Evolutionary conservation across 768 basidiomycete species (phyloP), one percentile per base, ranked within the genome.

Genomic region (Lentinula raphanica): DNA sequence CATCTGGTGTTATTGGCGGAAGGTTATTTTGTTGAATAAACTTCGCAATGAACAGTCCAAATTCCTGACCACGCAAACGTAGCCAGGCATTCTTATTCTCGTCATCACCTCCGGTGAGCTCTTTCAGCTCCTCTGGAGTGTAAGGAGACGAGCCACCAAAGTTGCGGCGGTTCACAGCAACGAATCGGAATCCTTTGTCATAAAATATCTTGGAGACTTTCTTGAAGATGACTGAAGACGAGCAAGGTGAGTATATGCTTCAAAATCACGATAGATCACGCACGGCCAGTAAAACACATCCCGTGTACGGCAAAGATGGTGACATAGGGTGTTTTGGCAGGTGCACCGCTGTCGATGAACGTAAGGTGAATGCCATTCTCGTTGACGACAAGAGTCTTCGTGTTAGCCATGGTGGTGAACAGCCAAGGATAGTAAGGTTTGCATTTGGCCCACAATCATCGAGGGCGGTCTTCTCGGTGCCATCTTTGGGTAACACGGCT

Each of bases 91-190:
- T 58, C 11, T 66, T 54, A 5, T 67, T 64, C 13, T 62, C 35
- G 1, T 64, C 58, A 58, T 56, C 46, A 25, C 67, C 64, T n/a
- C 58, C 21, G 2, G 8, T 19, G 11, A 70, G 42, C 11, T 44
- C 40, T 6, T 35, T 48, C n/a, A 63, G 45, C 28, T 73, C 74
- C 4, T 67, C 65, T 8, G 62, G 54, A 1, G 67, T 67, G 44
- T 68, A 70, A 0, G 68, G 66, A 5, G 70, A 69, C 17, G 71
- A 67, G 2, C 69, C 71, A 0, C 66, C 68, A 57, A 73, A 74
- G 36, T 67, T 64, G 9, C 73, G 68, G 17, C 72, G 68, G 54
- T 74, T 74, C 27, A 72, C 50, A 21, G 59, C 59, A 38, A 75
- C 68, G 7, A 69, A 35, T 17, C 73, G 69, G 21, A 49, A 27